These are phyloP conservation scores for Plicaturopsis crispa DNA, from an alignment of 768 basidiomycete species.

Conservation along the genomic window DNA sequence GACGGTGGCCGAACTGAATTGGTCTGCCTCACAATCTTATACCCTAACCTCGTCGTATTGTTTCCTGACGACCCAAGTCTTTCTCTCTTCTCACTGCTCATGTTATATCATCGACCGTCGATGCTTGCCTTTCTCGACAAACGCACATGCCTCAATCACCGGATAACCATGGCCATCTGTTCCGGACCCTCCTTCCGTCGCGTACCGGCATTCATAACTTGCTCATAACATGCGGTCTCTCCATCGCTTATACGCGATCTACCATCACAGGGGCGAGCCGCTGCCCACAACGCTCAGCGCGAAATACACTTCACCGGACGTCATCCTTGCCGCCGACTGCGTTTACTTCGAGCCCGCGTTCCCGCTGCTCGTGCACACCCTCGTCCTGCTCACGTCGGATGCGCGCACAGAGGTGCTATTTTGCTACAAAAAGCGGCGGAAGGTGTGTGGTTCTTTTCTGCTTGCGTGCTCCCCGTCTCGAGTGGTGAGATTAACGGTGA, in stretches of 20 bases:
- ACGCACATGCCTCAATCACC: too few species aligned
- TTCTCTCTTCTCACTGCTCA: too few species aligned
- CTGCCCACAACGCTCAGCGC: slow-evolving; percentile 36
- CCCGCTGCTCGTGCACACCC: slow-evolving; percentile 75
- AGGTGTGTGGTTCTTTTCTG: slow-evolving; percentile 38
- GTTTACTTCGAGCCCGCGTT: slow-evolving; percentile 96
- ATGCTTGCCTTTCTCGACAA: too few species aligned
- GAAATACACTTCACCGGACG: too few species aligned
- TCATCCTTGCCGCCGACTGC: slow-evolving; percentile 89
- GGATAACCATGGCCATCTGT: too few species aligned
- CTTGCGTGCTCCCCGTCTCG: background rate
- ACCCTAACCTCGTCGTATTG: slow-evolving; percentile 1
- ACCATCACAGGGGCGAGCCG: slow-evolving; percentile 73
- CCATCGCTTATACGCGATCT: too few species aligned
- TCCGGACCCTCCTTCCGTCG: too few species aligned
- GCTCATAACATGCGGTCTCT: too few species aligned
- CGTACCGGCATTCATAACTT: too few species aligned
- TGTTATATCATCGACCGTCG: too few species aligned
- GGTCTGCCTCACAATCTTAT: slow-evolving; percentile 38
- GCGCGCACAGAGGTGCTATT: slow-evolving; percentile 66
- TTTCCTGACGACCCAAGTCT: too few species aligned
- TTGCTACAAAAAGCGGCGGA: slow-evolving; percentile 91
- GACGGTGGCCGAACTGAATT: slow-evolving; percentile 68
- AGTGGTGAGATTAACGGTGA: background rate
- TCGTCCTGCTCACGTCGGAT: slow-evolving; percentile 50